Conservation (phyloP, 2,329 filamentous ascomycete species). For the Trichothecium sympodiale region DNA sequence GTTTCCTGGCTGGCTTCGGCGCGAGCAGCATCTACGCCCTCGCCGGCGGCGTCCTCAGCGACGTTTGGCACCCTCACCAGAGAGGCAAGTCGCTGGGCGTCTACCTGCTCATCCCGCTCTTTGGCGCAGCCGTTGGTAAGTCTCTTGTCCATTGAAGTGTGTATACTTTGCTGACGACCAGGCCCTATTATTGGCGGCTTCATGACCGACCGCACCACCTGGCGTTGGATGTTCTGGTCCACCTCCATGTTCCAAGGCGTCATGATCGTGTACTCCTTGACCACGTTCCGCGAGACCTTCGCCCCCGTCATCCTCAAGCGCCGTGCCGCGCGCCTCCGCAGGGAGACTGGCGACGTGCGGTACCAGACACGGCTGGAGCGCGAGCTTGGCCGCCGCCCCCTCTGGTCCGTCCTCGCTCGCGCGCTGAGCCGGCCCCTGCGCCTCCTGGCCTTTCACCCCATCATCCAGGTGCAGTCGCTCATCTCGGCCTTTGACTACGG, state of each 20-base stretch:
- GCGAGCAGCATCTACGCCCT: slow-evolving; percentile 33
- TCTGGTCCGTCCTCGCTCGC: slow-evolving; percentile 9
- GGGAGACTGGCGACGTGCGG: slow-evolving; percentile 15
- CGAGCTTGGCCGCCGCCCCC: slow-evolving; percentile 13
- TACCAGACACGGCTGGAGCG: slow-evolving; percentile 23
- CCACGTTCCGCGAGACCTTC: slow-evolving; percentile 26
- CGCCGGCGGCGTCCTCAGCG: slow-evolving; percentile 33
- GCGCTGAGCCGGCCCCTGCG: slow-evolving; percentile 43
- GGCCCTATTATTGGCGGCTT: slow-evolving; percentile 28
- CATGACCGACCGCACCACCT: slow-evolving; percentile 21
- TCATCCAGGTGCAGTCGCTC: slow-evolving; percentile 43
- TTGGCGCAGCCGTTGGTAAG: slow-evolving; percentile 25
- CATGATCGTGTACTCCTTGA: slow-evolving; percentile 20
- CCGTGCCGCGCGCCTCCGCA: slow-evolving; percentile 20
- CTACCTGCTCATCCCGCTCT: slow-evolving; percentile 26
- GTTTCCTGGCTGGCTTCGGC: slow-evolving; percentile 37
- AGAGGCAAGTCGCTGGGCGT: slow-evolving; percentile 27
- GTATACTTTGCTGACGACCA: slow-evolving; percentile 1
- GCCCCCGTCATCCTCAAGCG: slow-evolving; percentile 21
- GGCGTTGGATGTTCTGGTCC: slow-evolving; percentile 36
- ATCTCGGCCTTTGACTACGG: slow-evolving; percentile 51
- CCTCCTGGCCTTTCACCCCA: slow-evolving; percentile 46
- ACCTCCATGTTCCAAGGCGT: slow-evolving; percentile 28
- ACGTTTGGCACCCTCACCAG: slow-evolving; percentile 33
- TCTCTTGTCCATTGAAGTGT: background rate